These are phyloP conservation scores for Fusarium coffeatum DNA, from an alignment of 2,329 filamentous ascomycete genomes.

Conservation along the genomic window DNA sequence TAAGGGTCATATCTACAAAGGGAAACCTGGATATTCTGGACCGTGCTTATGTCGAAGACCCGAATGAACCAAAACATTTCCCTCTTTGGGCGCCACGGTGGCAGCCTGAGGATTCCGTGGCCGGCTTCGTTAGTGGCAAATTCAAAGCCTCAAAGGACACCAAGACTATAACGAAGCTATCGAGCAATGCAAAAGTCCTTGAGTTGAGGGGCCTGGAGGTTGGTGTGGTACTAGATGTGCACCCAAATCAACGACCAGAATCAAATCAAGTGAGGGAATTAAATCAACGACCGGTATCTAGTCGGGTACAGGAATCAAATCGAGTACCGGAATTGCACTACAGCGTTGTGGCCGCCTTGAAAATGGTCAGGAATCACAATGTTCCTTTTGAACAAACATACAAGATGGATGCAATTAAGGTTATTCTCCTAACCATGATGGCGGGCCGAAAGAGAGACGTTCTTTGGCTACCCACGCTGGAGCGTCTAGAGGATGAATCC, in stretches of 20 bases:
- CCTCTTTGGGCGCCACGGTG: neutral
- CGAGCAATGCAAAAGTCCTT: accelerated
- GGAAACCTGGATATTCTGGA: neutral
- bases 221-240: accelerated
- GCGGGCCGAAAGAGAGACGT: accelerated
- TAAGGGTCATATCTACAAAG: neutral
- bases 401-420: neutral
- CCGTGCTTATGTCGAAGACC: accelerated
- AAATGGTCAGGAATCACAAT: accelerated
- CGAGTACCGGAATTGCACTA: neutral
- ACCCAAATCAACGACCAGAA: too few species aligned
- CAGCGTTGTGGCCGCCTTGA: accelerated
- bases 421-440: neutral
- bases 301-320: too few species aligned
- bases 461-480: accelerated
- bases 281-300: too few species aligned
- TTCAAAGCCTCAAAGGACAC: too few species aligned
- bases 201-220: neutral
- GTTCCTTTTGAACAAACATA: accelerated
- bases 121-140: accelerated
- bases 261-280: too few species aligned
- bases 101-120: too few species aligned
- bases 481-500: neutral
- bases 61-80: accelerated
- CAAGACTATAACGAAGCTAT: accelerated